These are phyloP conservation scores for Lachnellula arida DNA, from an alignment of 2,329 filamentous ascomycete species.

Conservation along the genomic window DNA sequence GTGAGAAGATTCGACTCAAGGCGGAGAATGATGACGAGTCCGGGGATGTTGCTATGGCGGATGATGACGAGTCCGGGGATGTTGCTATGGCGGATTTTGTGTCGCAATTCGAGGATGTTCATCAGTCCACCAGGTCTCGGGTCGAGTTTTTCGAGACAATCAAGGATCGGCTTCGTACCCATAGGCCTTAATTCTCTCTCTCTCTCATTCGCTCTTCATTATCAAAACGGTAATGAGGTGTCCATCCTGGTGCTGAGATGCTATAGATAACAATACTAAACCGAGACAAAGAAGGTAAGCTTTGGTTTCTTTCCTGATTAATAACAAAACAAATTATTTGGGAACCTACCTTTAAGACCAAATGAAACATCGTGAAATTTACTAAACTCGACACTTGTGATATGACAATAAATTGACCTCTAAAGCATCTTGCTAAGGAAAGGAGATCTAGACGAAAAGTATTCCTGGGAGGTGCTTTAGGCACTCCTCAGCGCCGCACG, in stretches of 20 bases:
- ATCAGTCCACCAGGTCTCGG: not conserved
- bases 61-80: not conserved
- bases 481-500: too few relatives aligned
- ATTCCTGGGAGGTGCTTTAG: too few relatives aligned
- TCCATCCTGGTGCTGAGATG: not conserved
- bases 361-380: too few relatives aligned
- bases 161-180: not conserved
- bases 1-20: not conserved
- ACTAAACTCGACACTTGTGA: too few relatives aligned
- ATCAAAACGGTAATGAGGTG: not conserved
- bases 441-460: too few relatives aligned
- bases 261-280: not conserved
- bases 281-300: not conserved
- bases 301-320: not conserved
- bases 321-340: not conserved
- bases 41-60: not conserved
- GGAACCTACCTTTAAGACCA: too few relatives aligned
- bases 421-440: too few relatives aligned
- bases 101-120: not conserved
- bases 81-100: not conserved
- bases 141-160: not conserved
- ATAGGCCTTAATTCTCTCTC: not conserved
- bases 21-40: not conserved
- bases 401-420: too few relatives aligned
- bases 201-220: not conserved